These are phyloP conservation scores for Globisporangium echinulatum DNA, from an alignment of 352 stramenopile genomes.

Conservation along the genomic window DNA sequence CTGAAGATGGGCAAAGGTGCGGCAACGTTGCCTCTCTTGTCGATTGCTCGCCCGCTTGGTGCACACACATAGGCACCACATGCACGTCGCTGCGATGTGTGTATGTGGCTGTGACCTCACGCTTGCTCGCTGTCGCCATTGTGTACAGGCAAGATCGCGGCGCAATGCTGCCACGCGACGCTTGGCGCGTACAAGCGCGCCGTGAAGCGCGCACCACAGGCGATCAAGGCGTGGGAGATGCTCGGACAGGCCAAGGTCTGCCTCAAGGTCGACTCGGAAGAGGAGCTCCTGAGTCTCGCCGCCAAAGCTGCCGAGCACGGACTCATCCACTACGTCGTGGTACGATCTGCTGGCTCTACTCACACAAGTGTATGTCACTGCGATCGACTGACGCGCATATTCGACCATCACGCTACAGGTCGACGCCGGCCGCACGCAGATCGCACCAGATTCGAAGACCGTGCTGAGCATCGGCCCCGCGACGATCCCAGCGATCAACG, in stretches of 20 bases:
- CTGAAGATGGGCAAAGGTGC: constrained; percentile 95
- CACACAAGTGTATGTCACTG: not conserved
- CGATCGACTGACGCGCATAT: not conserved
- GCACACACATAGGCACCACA: not conserved
- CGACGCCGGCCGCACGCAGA: constrained; percentile 80
- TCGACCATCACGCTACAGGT: constrained; percentile 22
- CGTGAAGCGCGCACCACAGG: constrained; percentile 64
- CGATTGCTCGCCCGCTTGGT: not conserved
- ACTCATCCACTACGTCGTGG: constrained; percentile 79
- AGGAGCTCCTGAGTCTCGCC: constrained; percentile 69
- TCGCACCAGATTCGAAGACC: constrained; percentile 80
- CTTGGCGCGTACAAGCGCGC: constrained; percentile 94
- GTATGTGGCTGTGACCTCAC: not conserved
- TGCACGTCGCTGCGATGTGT: constrained; percentile 30
- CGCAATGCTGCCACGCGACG: constrained; percentile 87
- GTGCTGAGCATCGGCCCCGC: constrained; percentile 77
- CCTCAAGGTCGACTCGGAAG: constrained; percentile 81
- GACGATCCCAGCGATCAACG: constrained; percentile 57
- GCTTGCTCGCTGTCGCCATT: not conserved
- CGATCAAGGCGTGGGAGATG: constrained; percentile 72
- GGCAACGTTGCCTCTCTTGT: constrained; percentile 26
- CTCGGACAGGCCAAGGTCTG: constrained; percentile 83
- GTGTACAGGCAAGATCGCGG: constrained; percentile 68
- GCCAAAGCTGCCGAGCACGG: constrained; percentile 50
- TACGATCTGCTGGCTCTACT: constrained; percentile 16